A percentile compares a stretch with the other conserved stretches of the same genome.
Evolutionary conservation across 352 stramenopile genomes (phyloP).

Genomic region (Blastocystis sp.): DNA sequence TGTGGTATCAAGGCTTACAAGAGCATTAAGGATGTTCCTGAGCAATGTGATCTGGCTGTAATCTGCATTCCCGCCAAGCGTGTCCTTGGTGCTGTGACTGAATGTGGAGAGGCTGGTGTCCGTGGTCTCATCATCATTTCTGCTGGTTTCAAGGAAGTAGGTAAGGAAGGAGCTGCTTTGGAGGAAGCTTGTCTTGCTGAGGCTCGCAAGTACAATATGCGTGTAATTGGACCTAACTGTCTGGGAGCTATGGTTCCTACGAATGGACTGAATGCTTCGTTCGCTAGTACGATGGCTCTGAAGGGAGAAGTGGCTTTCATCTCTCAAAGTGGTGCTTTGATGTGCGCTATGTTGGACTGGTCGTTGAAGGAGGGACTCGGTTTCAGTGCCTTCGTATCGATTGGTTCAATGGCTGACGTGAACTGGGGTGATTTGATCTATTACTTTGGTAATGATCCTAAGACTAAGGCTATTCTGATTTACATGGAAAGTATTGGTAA

Average conservation of each 20-base stretch:
- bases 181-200: slow-evolving; percentile 65
- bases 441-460: slow-evolving; percentile 66
- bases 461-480: slow-evolving; percentile 67
- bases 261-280: slow-evolving; percentile 66
- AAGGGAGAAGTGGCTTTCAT: slow-evolving; percentile 67
- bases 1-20: slow-evolving; percentile 66
- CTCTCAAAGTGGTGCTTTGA: slow-evolving; percentile 65
- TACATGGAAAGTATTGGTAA: slow-evolving; percentile 68
- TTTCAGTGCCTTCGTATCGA: slow-evolving; percentile 65
- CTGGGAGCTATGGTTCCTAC: slow-evolving; percentile 66
- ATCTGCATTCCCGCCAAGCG: slow-evolving; percentile 66
- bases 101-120: slow-evolving; percentile 66
- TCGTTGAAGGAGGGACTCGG: slow-evolving; percentile 65
- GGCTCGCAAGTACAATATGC: slow-evolving; percentile 65
- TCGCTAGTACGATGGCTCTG: slow-evolving; percentile 65
- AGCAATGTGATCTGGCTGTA: slow-evolving; percentile 66
- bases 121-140: slow-evolving; percentile 67
- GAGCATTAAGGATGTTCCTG: slow-evolving; percentile 65
- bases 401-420: slow-evolving; percentile 66
- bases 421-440: slow-evolving; percentile 67
- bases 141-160: slow-evolving; percentile 68
- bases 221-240: slow-evolving; percentile 67
- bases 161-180: slow-evolving; percentile 64
- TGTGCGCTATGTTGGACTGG: slow-evolving; percentile 67
- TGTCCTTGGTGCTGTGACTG: slow-evolving; percentile 64